A percentile compares a stretch with the other conserved stretches of the same genome.
phyloP scores from a whole-genome alignment of 2,329 filamentous ascomycete genomes.

The Verticillium nubilum region DNA sequence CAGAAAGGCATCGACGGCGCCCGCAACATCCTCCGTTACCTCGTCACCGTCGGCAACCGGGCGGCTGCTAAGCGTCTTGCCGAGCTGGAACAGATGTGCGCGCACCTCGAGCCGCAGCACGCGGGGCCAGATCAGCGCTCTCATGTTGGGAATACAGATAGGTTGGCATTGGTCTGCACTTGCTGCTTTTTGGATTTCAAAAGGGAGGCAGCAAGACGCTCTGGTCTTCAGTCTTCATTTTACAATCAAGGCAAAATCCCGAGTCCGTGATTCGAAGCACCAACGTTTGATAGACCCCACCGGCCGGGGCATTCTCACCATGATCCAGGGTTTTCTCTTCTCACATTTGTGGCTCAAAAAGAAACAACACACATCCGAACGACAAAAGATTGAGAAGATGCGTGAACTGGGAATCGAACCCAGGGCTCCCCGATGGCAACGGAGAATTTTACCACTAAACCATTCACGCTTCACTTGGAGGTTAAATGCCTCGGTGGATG shows the following conservation, averaged over 20 bases:
- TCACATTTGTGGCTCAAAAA: neutral
- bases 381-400: neutral
- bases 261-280: too few species aligned
- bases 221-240: too few species aligned
- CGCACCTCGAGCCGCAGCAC: neutral
- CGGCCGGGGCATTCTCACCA: too few species aligned
- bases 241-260: too few species aligned
- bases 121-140: neutral
- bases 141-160: too few species aligned
- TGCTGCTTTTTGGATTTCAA: neutral
- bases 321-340: too few species aligned
- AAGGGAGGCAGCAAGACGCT: too few species aligned
- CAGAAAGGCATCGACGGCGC: slow-evolving; percentile 4
- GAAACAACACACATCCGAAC: neutral
- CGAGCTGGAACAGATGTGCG: slow-evolving; percentile 9
- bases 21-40: slow-evolving; percentile 1
- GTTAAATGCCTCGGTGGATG: neutral
- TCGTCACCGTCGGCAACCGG: slow-evolving; percentile 5
- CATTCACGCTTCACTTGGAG: slow-evolving; percentile 1
- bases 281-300: too few species aligned
- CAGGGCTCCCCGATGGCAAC: slow-evolving; percentile 3
- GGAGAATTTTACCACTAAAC: slow-evolving; percentile 5
- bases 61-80: slow-evolving; percentile 4
- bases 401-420: slow-evolving; percentile 4
- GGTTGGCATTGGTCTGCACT: too few species aligned